Base-by-base conservation (phyloP, 257 asterid genomes). In the Salvia splendens region DNA sequence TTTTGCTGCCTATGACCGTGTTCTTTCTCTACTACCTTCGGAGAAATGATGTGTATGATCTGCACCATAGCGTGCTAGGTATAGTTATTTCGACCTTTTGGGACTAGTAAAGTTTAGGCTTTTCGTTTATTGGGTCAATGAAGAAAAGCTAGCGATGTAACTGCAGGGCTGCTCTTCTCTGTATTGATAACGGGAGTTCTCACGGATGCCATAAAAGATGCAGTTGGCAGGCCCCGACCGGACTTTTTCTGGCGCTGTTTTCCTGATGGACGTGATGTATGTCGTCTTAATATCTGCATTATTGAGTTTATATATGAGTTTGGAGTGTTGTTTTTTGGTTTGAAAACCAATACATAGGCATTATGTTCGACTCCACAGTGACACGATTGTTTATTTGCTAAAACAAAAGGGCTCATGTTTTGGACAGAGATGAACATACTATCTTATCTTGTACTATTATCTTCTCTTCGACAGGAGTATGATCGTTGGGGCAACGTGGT, bases 231-330 rank as follows among this genome's bases (percentile, higher is more conserved):
- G 30, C 97, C 97, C 16, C 79, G 97, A 6, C 97, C 96, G 0
- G 86, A 91, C 75, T 91, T 91, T 67, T 91, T 88, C 75, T 91
- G 92, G 95, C 95, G 97, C 56, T 91, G 97, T 77, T 91, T 91
- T 85, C 97, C 97, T 16, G 96, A 88, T 61, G 96, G 97, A 32
- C 61, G 45, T 33, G 89, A 76, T 36, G 97, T 91, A 88, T 61
- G 80, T 43, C 32, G 6, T 41, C 40, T 64, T 40, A 30, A 12
- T 14, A 49, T 24, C 30, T 24, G 30, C 1, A 2, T 24, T 46
- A 6, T 38, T 1, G 12, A 65, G 46, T 57, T 15, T 47, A 17
- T 53, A 3, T 45, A 16, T 30, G 2, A 35, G 11, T 24, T 6
- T 42, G 7, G 47, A 48, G 24, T 40, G 8, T 38, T 6, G 30